phyloP scores from a whole-genome alignment of 2,329 filamentous ascomycete species.

The Tolypocladium ovalisporum region DNA sequence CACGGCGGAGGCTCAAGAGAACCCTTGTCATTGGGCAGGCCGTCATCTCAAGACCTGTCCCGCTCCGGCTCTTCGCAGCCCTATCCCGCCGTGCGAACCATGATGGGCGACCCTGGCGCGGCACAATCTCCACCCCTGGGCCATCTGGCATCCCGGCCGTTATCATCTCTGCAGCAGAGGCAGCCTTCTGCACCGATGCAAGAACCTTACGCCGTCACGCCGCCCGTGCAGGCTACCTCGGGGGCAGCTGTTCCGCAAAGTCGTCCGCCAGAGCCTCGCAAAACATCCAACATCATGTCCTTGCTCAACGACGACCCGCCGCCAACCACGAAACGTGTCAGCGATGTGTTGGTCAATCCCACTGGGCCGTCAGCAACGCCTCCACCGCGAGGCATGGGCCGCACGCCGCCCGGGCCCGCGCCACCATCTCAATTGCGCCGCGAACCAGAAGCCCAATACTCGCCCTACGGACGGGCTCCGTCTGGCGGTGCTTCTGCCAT shows the following conservation, averaged over 20 bases:
- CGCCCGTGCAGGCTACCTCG: slow-evolving; percentile 18
- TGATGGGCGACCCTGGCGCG: slow-evolving; percentile 27
- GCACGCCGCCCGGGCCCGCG: slow-evolving; percentile 25
- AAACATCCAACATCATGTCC: slow-evolving; percentile 53
- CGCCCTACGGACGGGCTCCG: slow-evolving; percentile 28
- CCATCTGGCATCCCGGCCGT: slow-evolving; percentile 23
- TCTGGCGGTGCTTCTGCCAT: slow-evolving; percentile 32
- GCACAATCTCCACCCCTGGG: slow-evolving; percentile 27
- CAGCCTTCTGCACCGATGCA: slow-evolving; percentile 17
- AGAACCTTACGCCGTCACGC: slow-evolving; percentile 17
- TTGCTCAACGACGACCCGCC: slow-evolving; percentile 49
- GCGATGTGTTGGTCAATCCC: slow-evolving; percentile 30
- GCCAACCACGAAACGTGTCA: slow-evolving; percentile 39
- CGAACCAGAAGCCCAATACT: slow-evolving; percentile 37
- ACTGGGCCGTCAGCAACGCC: slow-evolving; percentile 37
- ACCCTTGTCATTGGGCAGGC: slow-evolving; percentile 24
- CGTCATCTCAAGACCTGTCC: slow-evolving; percentile 30
- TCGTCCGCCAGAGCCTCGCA: slow-evolving; percentile 37
- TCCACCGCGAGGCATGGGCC: slow-evolving; percentile 35
- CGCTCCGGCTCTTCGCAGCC: slow-evolving; percentile 24
- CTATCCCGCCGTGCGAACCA: slow-evolving; percentile 25
- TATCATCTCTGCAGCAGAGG: slow-evolving; percentile 25
- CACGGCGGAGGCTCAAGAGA: slow-evolving; percentile 28
- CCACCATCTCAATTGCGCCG: slow-evolving; percentile 34
- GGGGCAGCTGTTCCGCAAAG: slow-evolving; percentile 22